phyloP scores from a whole-genome alignment of 179 eudicot genomes.

The Actinidia arguta region DNA sequence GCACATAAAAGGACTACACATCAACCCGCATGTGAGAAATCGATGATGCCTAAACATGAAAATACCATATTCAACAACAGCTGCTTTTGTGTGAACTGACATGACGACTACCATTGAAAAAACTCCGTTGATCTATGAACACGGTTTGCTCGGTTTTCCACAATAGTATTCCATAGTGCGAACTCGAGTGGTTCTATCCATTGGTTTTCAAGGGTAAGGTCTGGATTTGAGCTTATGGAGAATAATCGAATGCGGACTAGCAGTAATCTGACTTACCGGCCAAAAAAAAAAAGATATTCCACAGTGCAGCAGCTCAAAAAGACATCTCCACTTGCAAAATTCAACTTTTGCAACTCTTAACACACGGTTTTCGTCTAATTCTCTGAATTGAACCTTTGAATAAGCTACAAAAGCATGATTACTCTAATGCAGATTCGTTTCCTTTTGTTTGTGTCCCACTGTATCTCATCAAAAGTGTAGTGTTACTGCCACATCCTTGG shows the following conservation, averaged over 20 bases:
- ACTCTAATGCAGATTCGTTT: not conserved
- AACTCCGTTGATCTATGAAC: not conserved
- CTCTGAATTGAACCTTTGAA: not conserved
- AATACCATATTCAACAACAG: too few relatives aligned
- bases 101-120: not conserved
- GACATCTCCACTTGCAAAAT: not conserved
- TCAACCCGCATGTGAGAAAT: not conserved
- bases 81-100: not conserved
- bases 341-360: not conserved
- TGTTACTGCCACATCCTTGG: not conserved
- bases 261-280: too few relatives aligned
- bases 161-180: not conserved
- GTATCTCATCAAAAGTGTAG: not conserved
- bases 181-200: too few relatives aligned
- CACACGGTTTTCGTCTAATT: not conserved
- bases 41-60: not conserved
- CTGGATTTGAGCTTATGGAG: too few relatives aligned
- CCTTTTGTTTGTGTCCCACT: not conserved
- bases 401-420: not conserved
- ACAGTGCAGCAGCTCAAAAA: not conserved
- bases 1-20: too few relatives aligned
- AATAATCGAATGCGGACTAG: too few relatives aligned
- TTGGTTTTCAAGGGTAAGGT: too few relatives aligned
- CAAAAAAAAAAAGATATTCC: not conserved
- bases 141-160: not conserved